Evolutionary conservation across 441 rosid species (phyloP).

Genomic region (Gossypium laxum): DNA sequence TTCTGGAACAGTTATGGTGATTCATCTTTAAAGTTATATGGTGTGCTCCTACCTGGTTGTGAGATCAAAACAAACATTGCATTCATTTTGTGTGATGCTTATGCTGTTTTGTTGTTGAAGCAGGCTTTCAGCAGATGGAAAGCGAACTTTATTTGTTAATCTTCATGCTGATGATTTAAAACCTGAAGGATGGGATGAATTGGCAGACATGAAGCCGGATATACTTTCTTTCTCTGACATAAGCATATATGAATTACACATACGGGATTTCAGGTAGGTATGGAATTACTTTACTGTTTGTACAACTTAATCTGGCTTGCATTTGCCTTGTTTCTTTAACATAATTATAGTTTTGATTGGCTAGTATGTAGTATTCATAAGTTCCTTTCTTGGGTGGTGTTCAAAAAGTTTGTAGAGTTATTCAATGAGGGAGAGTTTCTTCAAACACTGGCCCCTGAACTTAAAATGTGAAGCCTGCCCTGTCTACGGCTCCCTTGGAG

Average conservation of each 20-base stretch:
- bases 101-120: slow-evolving; percentile 24
- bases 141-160: slow-evolving; percentile 64
- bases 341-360: background rate
- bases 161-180: slow-evolving; percentile 49
- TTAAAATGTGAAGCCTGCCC: background rate
- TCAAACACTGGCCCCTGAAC: background rate
- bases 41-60: background rate
- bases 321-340: background rate
- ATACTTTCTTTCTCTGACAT: slow-evolving; percentile 57
- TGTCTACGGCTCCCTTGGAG: background rate
- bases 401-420: slow-evolving; percentile 8
- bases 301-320: slow-evolving; percentile 2
- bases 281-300: background rate
- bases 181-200: slow-evolving; percentile 74
- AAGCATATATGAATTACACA: slow-evolving; percentile 87
- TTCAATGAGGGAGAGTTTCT: background rate
- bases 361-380: background rate
- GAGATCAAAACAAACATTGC: slow-evolving; percentile 4
- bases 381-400: slow-evolving; percentile 6
- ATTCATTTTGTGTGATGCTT: slow-evolving; percentile 12
- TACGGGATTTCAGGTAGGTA: slow-evolving; percentile 80
- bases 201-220: slow-evolving; percentile 58
- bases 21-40: slow-evolving; percentile 8
- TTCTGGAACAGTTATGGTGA: slow-evolving; percentile 14
- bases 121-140: slow-evolving; percentile 86